Base-by-base conservation (phyloP, 257 asterid species). In the Primulina eburnea region DNA sequence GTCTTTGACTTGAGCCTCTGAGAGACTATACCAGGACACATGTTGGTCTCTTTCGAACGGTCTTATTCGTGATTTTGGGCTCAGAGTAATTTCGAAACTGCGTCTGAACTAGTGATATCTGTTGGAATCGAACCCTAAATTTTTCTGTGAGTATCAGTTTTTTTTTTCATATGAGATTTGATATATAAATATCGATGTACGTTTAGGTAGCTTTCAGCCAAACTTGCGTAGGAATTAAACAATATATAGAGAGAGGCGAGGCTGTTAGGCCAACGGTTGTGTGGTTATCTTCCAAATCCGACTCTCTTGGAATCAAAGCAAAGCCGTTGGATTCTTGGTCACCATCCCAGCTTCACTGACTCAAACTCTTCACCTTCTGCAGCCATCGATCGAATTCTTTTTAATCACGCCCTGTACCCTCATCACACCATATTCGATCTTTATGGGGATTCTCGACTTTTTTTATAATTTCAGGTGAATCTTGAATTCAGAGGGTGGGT, bases 191-290 rank as follows among this genome's bases (percentile, higher is more conserved):
- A 21, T 21, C 24, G 0, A 21, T 21, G 24, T 21, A 24, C 26
- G 1, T 24, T 0, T 32, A 32, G 71, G 56, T 71, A 71, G 55
- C 78, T 82, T 77, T 80, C 74, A 67, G 75, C 81, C 80, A 28
- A 40, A 17, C 75, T 85, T 86, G 87, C 89, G 83, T 86, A 30
- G 72, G 69, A 57, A 77, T 56, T 85, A 83, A 79, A 90, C 90
- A 84, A 84, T 28, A 90, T 88, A 82, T 24, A 85, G n/a, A 64
- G 38, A 62, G 71, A 67, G 64, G 62, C 10, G 68, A 59, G 69
- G 60, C 65, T 65, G 94, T 88, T 87, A 71, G 95, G 94, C 90
- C 92, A 88, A 81, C 88, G 76, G 86, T 72, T 84, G 75, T 73
- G 33, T 70, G 65, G 75, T 64, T 58, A 29, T 62, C 38, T 32